phyloP scores from a whole-genome alignment of 208 protist genomes.

The Vickermania ingenoplastis region DNA sequence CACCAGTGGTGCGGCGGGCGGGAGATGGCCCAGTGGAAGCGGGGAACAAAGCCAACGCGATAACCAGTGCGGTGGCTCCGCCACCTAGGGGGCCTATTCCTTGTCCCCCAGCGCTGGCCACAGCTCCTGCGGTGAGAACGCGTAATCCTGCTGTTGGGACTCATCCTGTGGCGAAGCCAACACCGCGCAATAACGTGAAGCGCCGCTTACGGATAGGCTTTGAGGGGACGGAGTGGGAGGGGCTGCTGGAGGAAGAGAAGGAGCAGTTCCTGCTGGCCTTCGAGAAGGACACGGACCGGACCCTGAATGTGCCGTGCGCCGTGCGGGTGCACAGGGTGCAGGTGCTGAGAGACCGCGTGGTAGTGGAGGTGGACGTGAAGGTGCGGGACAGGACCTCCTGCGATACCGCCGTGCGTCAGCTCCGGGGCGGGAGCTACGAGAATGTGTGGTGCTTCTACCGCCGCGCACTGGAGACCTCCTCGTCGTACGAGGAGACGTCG shows the following conservation, averaged over 20 bases:
- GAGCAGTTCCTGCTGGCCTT: neutral
- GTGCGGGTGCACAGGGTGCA: neutral
- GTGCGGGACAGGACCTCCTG: neutral
- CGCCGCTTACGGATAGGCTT: neutral
- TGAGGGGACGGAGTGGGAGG: neutral
- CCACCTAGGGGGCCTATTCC: neutral
- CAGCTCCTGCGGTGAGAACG: neutral
- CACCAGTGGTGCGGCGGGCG: neutral
- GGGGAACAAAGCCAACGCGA: no score
- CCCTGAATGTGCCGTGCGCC: neutral
- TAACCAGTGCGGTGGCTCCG: neutral
- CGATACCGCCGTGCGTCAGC: constrained; percentile 2
- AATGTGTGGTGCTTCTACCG: constrained; percentile 12
- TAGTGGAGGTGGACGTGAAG: constrained; percentile 11
- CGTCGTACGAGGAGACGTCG: neutral
- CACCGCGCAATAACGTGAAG: neutral
- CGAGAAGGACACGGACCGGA: neutral
- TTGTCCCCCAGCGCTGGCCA: neutral
- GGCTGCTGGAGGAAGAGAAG: neutral
- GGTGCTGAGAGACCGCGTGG: constrained; percentile 6
- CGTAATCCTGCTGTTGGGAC: no score
- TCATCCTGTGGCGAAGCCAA: neutral
- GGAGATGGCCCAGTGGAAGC: no score
- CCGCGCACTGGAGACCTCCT: neutral
- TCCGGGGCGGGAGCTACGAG: constrained; percentile 8